These are phyloP conservation scores for Candida nonsorbophila DNA, from an alignment of 805 yeast species.

Conservation along the genomic window DNA sequence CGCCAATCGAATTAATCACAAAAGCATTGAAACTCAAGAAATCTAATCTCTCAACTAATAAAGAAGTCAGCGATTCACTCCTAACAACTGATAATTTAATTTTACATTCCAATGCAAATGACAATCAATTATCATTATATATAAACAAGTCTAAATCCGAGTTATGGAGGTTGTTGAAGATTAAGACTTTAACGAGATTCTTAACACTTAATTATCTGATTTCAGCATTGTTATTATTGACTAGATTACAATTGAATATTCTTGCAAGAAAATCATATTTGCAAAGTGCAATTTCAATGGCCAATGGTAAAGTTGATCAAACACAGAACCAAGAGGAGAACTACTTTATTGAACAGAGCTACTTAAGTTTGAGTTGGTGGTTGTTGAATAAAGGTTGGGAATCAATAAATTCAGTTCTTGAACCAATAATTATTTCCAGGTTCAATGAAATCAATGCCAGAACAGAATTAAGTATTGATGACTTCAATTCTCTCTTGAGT, in stretches of 20 bases:
- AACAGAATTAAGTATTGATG: conserved; percentile 59
- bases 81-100: conserved; percentile 38
- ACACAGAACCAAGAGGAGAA: conserved; percentile 28
- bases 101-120: conserved; percentile 15
- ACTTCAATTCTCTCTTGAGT: conserved; percentile 40
- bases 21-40: conserved; percentile 62
- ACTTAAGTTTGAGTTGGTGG: conserved; percentile 91
- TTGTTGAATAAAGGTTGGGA: conserved; percentile 81
- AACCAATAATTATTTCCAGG: conserved; percentile 50
- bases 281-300: conserved; percentile 68
- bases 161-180: conserved; percentile 80
- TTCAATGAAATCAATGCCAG: conserved; percentile 67
- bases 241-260: conserved; percentile 82
- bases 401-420: conserved; percentile 47
- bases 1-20: conserved; percentile 72
- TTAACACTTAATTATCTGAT: conserved; percentile 65
- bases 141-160: conserved; percentile 36
- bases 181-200: conserved; percentile 66
- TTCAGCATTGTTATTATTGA: conserved; percentile 66
- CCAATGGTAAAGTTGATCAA: conserved; percentile 30
- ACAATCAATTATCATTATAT: conserved; percentile 17
- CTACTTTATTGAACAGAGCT: conserved; percentile 71
- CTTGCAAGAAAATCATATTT: conserved; percentile 83
- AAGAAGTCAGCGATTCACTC: conserved; percentile 37
- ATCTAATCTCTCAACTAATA: conserved; percentile 10